A percentile compares a stretch with the other conserved stretches of the same genome.
phyloP scores from a whole-genome alignment of 192 early-diverging fungal species.

The Coemansia sp. region DNA sequence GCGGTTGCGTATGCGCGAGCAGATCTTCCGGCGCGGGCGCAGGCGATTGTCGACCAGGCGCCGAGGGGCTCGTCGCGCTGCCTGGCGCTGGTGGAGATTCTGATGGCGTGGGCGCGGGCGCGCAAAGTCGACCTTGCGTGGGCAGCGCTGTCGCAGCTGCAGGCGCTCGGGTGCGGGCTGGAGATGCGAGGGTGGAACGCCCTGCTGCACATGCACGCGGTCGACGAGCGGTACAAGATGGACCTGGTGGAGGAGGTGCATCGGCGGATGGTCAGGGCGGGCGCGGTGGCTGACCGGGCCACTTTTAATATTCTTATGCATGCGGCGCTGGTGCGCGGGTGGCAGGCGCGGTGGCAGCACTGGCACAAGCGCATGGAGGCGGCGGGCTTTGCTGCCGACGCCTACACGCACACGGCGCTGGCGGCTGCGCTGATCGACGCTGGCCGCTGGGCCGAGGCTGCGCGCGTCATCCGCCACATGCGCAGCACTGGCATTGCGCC shows the following conservation, averaged over 20 bases:
- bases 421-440: conserved; percentile 19
- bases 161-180: conserved; percentile 18
- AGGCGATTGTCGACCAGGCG: neutral
- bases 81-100: conserved; percentile 1
- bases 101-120: conserved; percentile 35
- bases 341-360: conserved; percentile 19
- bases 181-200: conserved; percentile 38
- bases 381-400: conserved; percentile 15
- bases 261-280: conserved; percentile 23
- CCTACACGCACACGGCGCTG: conserved; percentile 21
- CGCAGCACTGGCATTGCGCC: conserved; percentile 5
- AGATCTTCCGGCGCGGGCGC: conserved; percentile 27
- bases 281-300: conserved; percentile 15
- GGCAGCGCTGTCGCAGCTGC: conserved; percentile 16
- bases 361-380: conserved; percentile 29
- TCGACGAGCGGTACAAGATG: conserved; percentile 37
- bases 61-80: neutral
- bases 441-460: conserved; percentile 39
- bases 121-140: conserved; percentile 23
- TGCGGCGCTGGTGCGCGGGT: conserved; percentile 31
- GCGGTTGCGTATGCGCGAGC: conserved; percentile 26
- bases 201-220: conserved; percentile 37
- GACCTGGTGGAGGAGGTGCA: conserved; percentile 28
- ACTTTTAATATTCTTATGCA: conserved; percentile 46
- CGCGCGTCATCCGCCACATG: conserved; percentile 19